Evolutionary conservation across 805 yeast species (phyloP).

Genomic region (Wickerhamomyces alni): DNA sequence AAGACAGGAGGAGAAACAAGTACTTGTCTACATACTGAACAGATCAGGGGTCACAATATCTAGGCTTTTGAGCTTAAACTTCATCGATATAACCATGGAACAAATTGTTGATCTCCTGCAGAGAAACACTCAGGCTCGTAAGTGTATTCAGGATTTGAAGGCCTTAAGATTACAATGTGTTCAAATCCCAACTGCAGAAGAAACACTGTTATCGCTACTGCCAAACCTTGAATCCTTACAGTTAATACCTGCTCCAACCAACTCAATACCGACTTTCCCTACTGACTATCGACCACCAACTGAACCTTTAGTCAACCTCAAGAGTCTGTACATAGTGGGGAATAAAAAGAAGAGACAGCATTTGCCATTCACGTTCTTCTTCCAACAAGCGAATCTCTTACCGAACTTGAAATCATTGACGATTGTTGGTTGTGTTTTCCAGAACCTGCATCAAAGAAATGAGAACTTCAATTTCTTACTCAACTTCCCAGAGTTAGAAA

Average conservation of each 20-base stretch:
- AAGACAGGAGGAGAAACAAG: constrained; percentile 16
- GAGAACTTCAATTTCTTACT: constrained; percentile 19
- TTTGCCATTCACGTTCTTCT: constrained; percentile 17
- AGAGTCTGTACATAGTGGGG: constrained; percentile 12
- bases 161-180: constrained; percentile 14
- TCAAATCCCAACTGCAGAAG: constrained; percentile 14
- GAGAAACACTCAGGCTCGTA: constrained; percentile 1
- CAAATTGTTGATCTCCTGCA: constrained; percentile 8
- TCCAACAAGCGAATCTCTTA: constrained; percentile 7
- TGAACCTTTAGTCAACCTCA: constrained; percentile 5
- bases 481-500: constrained; percentile 12
- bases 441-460: constrained; percentile 8
- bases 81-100: constrained; percentile 12
- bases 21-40: constrained; percentile 7
- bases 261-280: constrained; percentile 4
- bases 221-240: constrained; percentile 15
- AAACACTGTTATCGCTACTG: constrained; percentile 8
- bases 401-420: constrained; percentile 14
- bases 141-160: constrained; percentile 1
- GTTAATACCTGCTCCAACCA: constrained; percentile 5
- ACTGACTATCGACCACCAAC: constrained; percentile 1
- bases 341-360: constrained; percentile 13
- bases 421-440: constrained; percentile 19
- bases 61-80: constrained; percentile 9
- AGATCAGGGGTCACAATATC: constrained; percentile 6